Conservation (phyloP, 2,329 filamentous ascomycete genomes). For the Fonsecaea monophora region DNA sequence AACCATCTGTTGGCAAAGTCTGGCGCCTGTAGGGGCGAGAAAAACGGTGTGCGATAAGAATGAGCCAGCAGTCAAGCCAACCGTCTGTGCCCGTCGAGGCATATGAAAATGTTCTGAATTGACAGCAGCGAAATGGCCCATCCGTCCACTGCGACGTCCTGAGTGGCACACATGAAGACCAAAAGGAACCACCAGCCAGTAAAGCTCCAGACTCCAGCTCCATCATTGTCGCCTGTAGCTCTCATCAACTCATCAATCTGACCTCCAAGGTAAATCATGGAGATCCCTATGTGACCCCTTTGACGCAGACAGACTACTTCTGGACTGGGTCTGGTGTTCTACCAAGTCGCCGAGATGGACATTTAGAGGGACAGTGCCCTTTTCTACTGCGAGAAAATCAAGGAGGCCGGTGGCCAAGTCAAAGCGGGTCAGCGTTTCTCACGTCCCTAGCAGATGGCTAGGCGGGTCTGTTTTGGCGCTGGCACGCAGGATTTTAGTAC, state of each 20-base stretch:
- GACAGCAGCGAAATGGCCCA: slow-evolving; percentile 95
- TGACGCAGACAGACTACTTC: slow-evolving; percentile 24
- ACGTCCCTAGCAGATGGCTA: no score
- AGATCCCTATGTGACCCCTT: slow-evolving; percentile 13
- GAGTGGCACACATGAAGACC: slow-evolving; percentile 96
- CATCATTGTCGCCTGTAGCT: slow-evolving; percentile 72
- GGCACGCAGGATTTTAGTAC: no score
- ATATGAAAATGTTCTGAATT: slow-evolving; percentile 90
- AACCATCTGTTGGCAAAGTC: slow-evolving; percentile 98
- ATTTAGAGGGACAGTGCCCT: slow-evolving; percentile 30
- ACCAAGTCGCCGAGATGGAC: slow-evolving; percentile 32
- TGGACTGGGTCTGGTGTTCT: slow-evolving; percentile 24
- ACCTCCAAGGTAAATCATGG: slow-evolving; percentile 87
- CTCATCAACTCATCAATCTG: slow-evolving; percentile 75
- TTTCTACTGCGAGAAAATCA: slow-evolving; percentile 27
- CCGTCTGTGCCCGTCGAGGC: slow-evolving; percentile 96
- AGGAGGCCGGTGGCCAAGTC: slow-evolving; percentile 20
- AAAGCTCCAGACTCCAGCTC: slow-evolving; percentile 85
- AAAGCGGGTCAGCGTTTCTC: slow-evolving; percentile 3
- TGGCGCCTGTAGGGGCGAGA: slow-evolving; percentile 88
- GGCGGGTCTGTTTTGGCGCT: no score
- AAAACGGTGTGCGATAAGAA: slow-evolving; percentile 98
- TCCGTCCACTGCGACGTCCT: slow-evolving; percentile 97
- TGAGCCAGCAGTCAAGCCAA: slow-evolving; percentile 91
- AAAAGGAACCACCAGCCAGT: slow-evolving; percentile 98